These are phyloP conservation scores for Fragosphaeria purpurea DNA, from an alignment of 2,329 filamentous ascomycete genomes.

Conservation along the genomic window DNA sequence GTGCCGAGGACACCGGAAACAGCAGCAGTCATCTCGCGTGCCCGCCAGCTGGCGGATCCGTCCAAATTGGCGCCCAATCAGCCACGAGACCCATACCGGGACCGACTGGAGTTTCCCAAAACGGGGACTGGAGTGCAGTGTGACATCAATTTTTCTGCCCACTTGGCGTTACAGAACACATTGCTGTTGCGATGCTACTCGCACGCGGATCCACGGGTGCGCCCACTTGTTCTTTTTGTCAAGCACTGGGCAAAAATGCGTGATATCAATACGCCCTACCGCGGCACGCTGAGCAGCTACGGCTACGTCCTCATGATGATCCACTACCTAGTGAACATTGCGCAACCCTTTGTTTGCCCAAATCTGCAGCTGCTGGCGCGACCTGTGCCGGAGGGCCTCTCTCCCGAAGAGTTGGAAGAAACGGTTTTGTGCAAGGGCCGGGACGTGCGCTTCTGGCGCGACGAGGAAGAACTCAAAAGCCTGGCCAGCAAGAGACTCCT, in stretches of 20 bases:
- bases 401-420: conserved; percentile 28
- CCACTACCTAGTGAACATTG: conserved; percentile 80
- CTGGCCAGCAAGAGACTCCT: conserved; percentile 50
- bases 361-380: conserved; percentile 61
- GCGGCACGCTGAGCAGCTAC: conserved; percentile 78
- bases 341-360: conserved; percentile 68
- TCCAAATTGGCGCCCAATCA: conserved; percentile 40
- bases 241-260: conserved; percentile 85
- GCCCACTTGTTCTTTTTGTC: conserved; percentile 70
- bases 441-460: conserved; percentile 67
- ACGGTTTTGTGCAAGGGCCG: conserved; percentile 49
- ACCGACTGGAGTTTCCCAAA: conserved; percentile 68
- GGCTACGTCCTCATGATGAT: conserved; percentile 88
- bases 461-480: conserved; percentile 57
- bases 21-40: conserved; percentile 27
- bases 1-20: conserved; percentile 28
- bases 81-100: conserved; percentile 42
- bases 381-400: conserved; percentile 27
- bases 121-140: conserved; percentile 71
- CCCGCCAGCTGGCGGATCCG: conserved; percentile 38
- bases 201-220: conserved; percentile 65
- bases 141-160: conserved; percentile 85
- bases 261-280: conserved; percentile 78
- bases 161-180: conserved; percentile 76
- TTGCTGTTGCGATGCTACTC: conserved; percentile 74